These are phyloP conservation scores for Brasilioporus rufonigricans DNA, from an alignment of 768 basidiomycete genomes.

Conservation along the genomic window DNA sequence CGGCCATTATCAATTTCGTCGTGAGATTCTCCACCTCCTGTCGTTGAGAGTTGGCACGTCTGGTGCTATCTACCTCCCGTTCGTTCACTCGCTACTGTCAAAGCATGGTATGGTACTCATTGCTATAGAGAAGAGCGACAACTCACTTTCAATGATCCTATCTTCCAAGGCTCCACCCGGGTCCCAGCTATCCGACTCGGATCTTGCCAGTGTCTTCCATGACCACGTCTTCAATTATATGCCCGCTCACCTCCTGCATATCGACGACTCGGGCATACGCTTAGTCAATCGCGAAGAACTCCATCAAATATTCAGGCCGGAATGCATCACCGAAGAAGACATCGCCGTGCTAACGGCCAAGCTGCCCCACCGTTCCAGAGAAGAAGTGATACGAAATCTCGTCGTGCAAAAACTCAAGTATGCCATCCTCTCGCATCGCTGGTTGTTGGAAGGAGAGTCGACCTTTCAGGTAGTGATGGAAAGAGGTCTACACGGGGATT, in stretches of 20 bases:
- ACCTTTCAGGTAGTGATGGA: slow-evolving; percentile 11
- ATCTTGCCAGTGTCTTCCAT: slow-evolving; percentile 6
- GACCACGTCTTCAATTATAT: slow-evolving; percentile 17
- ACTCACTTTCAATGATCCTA: not conserved
- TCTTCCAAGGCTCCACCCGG: not conserved
- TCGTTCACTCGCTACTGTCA: too few species aligned
- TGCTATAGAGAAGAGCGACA: not conserved
- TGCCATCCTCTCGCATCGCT: slow-evolving; percentile 18
- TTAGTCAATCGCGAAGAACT: slow-evolving; percentile 16
- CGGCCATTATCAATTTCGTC: too few species aligned
- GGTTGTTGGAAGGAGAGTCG: slow-evolving; percentile 10
- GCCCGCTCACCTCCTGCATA: slow-evolving; percentile 17
- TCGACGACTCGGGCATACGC: slow-evolving; percentile 3
- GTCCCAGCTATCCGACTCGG: not conserved
- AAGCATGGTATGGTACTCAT: not conserved
- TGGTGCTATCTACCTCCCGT: too few species aligned
- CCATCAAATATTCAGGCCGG: slow-evolving; percentile 10
- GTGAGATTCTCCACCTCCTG: too few species aligned
- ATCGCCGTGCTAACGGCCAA: not conserved
- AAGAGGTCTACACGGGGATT: not conserved
- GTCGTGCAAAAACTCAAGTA: slow-evolving; percentile 11
- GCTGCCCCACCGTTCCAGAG: slow-evolving; percentile 4
- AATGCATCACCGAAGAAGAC: slow-evolving; percentile 4
- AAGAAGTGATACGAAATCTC: slow-evolving; percentile 1
- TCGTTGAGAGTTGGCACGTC: too few species aligned